Evolutionary conservation across 148 eudicot species (phyloP), one percentile per base, ranked within the genome.

Genomic region (Limonium bicolor): DNA sequence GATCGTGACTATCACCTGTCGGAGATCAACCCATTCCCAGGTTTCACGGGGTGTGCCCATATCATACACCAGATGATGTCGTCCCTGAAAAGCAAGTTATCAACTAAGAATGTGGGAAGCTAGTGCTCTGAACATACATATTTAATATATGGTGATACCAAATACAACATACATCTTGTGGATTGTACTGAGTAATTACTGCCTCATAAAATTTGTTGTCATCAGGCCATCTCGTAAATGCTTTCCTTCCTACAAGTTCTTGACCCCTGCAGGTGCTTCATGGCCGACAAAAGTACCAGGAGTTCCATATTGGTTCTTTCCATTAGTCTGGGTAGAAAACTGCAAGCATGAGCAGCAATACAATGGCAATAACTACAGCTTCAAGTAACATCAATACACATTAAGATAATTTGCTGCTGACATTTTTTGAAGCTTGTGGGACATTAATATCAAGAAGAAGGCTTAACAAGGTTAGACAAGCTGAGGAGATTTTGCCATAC

Each of bases 151-250:
- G 10, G 25, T 57, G 16, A 17, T 27, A 22, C 45, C 55, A 35
- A 32, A 11, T 52, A 47, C 16, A 56, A 58, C 65, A 56, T 77
- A 88, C 96, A 66, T 80, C 83, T 19, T 66, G 43, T 27, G 79
- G 62, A 56, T 84, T 73, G 68, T 72, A 90, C 21, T 85, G 69
- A 48, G 75, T 59, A 53, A 90, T 71, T 25, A 72, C 66, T 55
- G 97, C 97, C 69, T 84, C 87, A 45, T 90, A 90, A 49, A 90
- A 90, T 39, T 71, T 77, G 59, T 77, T 75, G 60, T 90, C 95
- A 13, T 67, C 93, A 18, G 95, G 97, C 95, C 95, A 90, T 71
- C 74, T 72, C 15, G 83, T 90, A 79, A 80, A 70, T 30, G 84
- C 93, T 67, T 65, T 83, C 64, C 74, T 70, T 38, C 97, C 97